Base-by-base conservation (phyloP, 345 rosid species). In the Salix koriyanagi region DNA sequence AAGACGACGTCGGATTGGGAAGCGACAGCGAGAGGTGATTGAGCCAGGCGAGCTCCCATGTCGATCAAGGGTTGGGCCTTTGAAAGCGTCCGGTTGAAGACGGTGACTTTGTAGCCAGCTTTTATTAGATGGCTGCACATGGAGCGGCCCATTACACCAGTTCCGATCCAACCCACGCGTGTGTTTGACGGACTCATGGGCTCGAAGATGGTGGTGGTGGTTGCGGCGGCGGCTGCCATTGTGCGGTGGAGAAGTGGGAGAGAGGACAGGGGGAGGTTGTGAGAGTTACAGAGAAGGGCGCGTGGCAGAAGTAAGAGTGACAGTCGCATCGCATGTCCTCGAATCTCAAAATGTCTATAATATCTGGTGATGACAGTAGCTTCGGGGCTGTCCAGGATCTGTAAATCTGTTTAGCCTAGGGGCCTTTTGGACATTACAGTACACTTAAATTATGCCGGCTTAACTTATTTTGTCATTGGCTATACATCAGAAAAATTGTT, bases 141-240 rank as follows among this genome's bases (percentile, higher is more conserved):
- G 67, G 91, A 89, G 32, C 86, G 75, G 61, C 97, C 99, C 99
- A 95, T 93, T 2, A 95, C 85, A 44, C 97, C 97, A 46, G 94
- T 95, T 56, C 97, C 99, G 61, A 93, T 91, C 99, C 97, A 95
- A 15, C 99, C 99, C 23, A 93, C 70, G 41, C 91, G 89, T 46
- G 94, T 95, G 88, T 79, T 90, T n/a, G 93, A 73, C 19, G 96
- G 89, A 54, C 65, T 74, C 32, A 84, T 67, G 32, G 70, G 79
- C 12, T 85, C 90, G 46, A 42, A 0, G 46, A 34, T 34, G 36
- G 12, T 42, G 46, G 46, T 0, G 46, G 14, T 0, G 46, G 46
- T 5, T 12, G 83, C 67, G 74, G 76, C 36, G 75, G 90, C 60
- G 60, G 90, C 60, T 54, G 96, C 90, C 99, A 95, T 93, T 65